A percentile compares a stretch with the other conserved stretches of the same genome.
phyloP scores from a whole-genome alignment of 139 green algal species.

The Chlorella vulgaris region DNA sequence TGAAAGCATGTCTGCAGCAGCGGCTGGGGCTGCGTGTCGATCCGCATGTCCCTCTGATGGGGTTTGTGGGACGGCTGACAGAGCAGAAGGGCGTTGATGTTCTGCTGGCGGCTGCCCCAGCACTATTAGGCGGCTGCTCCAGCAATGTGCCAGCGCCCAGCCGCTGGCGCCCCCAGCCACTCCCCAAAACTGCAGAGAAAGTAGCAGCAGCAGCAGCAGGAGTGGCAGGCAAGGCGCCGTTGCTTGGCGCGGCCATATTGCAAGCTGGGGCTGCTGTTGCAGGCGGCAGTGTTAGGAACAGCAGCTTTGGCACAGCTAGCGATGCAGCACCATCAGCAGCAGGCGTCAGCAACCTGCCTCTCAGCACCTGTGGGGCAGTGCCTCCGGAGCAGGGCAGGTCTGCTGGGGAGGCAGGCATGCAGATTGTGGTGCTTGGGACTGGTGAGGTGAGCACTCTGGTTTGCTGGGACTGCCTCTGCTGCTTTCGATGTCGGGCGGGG shows the following conservation, averaged over 20 bases:
- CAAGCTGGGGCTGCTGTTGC: too few species aligned
- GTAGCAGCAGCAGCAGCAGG: too few species aligned
- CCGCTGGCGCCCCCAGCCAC: background rate
- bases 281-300: too few species aligned
- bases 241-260: too few species aligned
- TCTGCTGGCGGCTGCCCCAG: constrained; percentile 67
- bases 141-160: background rate
- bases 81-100: constrained; percentile 89
- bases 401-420: constrained; percentile 4
- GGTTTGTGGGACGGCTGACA: constrained; percentile 79
- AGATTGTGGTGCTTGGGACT: constrained; percentile 59
- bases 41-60: constrained; percentile 64
- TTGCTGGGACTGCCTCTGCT: too few species aligned
- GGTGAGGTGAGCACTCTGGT: constrained; percentile 29
- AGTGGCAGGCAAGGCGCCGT: too few species aligned
- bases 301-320: too few species aligned
- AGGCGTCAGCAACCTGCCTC: too few species aligned
- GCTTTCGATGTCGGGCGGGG: too few species aligned
- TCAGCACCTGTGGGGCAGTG: background rate
- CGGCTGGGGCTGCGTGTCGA: constrained; percentile 61
- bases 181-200: background rate
- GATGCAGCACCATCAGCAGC: too few species aligned
- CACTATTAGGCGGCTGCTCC: constrained; percentile 49
- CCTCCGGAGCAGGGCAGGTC: background rate
- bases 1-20: constrained; percentile 71